Base-by-base conservation (phyloP, 2,329 filamentous ascomycete genomes). In the Drechslerella coelobrocha region DNA sequence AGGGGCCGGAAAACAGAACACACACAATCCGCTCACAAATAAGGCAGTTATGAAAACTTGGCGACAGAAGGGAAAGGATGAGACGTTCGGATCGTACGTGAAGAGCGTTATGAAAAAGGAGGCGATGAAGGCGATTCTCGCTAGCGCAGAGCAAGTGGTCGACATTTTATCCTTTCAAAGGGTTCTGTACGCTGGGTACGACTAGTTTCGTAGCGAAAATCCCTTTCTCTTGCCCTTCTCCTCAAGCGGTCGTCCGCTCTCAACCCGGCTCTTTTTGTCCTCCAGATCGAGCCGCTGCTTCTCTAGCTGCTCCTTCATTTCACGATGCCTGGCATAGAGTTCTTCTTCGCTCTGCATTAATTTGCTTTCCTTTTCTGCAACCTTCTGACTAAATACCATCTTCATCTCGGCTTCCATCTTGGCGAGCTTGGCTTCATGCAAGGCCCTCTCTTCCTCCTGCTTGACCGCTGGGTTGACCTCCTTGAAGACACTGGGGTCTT, bases 351-450 rank as follows among this genome's bases (percentile, higher is more conserved):
- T 96, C 83, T 97, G 94, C 84, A 96, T 96, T 80, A 99, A 84
- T 83, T 99, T 99, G 86, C 91, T 96, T 83, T 99, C 94, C 85
- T 99, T 99, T 82, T 99, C 94, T 75, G 91, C 88, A 29, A 99
- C 94, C 89, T 99, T 99, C 81, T 99, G 94, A 81, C 97, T 94
- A 91, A 99, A 99, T 76, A 99, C 94, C 91, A 97, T 96, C 91
- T 99, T 99, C 94, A 99, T 99, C 82, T 99, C 94, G 78, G 92
- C 88, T 82, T 99, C 94, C 94, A 99, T 99, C 91, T 99, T 99
- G 81, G 93, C 91, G 77, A 99, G 91, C 85, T 99, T 99, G 85
- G 97, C 92, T 83, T 99, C 94, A 85, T 99, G 94, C 76, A 99
- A 85, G 74, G 90, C 89, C 78, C 94, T 91, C 85, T 99, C 94